Base-by-base conservation (phyloP, 768 basidiomycete species). In the Chalciporus sphaerocephalus region DNA sequence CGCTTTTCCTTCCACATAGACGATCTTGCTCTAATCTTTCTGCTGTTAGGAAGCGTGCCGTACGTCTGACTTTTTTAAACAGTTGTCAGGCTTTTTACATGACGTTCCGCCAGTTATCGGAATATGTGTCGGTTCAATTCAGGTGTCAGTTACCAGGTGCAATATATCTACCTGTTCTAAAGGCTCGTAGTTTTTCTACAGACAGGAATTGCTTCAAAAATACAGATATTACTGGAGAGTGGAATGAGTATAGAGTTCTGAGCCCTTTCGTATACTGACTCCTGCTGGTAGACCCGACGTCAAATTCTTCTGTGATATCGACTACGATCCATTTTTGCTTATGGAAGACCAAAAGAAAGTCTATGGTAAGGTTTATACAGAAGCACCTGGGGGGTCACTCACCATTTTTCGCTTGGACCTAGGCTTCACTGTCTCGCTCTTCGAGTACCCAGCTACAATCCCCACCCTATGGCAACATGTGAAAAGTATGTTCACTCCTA, bases 81-180 rank as follows among this genome's bases (percentile, higher is more conserved):
- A 9, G 32, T 23, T 34, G 36, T 22, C 17, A 42, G n/a, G 30
- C 42, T 47, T 16, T 46, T 59, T 10, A 56, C 21, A 33, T n/a
- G 10, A 4, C n/a, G 15, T 33, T 10, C 18, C 39, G 40, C 24
- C 54, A 84, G 80, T 16, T 95, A 96, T 59, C 81, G 93, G 32
- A 92, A 95, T 55, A 95, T 96, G 94, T 96, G 94, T 66, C 81
- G 94, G 10, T 97, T 84, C 68, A 92, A 94, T 67, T 92, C 89
- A 38, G 92, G 90, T 24, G 89, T 91, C 65, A 53, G 82, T 37
- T 50, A 1, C 21, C 34, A 27, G 17, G 18, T 22, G 9, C 41
- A 13, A 38, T 5, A 17, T 25, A 33, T 22, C 17, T 17, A 30
- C 13, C 28, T 11, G 40, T 15, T 40, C 42, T 57, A 6, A 48